A percentile compares a stretch with the other conserved stretches of the same genome.
These are phyloP conservation scores for Rosa persica DNA, from an alignment of 306 rosid genomes.

Conservation along the genomic window DNA sequence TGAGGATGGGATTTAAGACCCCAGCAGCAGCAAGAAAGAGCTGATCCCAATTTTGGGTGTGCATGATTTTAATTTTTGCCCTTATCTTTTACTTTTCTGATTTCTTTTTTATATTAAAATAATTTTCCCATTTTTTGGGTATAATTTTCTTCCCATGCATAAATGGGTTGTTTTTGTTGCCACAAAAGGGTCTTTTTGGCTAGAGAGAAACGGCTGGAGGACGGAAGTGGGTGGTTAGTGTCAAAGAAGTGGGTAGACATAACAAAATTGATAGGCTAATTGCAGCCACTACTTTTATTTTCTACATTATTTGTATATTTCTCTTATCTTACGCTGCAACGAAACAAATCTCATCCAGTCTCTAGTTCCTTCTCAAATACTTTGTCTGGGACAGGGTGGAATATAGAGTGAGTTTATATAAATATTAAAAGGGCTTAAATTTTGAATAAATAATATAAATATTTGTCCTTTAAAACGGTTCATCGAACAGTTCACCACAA, in stretches of 20 bases:
- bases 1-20: conserved; percentile 36
- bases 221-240: conserved; percentile 27
- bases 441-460: no score
- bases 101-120: conserved; percentile 5
- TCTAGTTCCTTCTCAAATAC: conserved; percentile 50
- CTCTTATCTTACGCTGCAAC: conserved; percentile 26
- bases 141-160: conserved; percentile 18
- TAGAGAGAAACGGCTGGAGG: conserved; percentile 22
- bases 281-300: conserved; percentile 64
- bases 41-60: conserved; percentile 22
- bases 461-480: no score
- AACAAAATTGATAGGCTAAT: conserved; percentile 51
- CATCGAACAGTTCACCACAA: no score
- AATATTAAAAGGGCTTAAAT: no score
- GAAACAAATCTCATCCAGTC: conserved; percentile 49
- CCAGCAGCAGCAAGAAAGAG: conserved; percentile 25
- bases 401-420: conserved; percentile 4
- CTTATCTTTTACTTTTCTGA: conserved; percentile 30
- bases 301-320: conserved; percentile 8
- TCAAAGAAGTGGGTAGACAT: conserved; percentile 35
- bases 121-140: conserved; percentile 17
- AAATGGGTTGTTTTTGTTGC: conserved; percentile 38
- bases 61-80: conserved; percentile 8
- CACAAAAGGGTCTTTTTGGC: conserved; percentile 23
- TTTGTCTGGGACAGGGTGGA: conserved; percentile 42